Evolutionary conservation across 2,329 filamentous ascomycete species (phyloP).

Genomic region (Coniochaeta sp.): DNA sequence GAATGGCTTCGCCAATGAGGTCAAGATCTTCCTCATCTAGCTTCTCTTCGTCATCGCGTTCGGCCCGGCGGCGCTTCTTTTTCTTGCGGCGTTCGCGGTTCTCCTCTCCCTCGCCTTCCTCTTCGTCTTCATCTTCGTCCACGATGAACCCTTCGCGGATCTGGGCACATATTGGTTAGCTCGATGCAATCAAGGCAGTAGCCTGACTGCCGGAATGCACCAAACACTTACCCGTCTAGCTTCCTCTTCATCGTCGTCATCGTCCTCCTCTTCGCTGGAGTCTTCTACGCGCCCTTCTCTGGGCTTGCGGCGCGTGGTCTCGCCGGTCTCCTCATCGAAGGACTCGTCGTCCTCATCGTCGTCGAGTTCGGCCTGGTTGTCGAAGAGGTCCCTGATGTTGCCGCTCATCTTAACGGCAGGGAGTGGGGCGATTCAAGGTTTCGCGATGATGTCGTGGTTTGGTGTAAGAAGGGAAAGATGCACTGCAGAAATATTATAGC

Average conservation of each 20-base stretch:
- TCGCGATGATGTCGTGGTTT: not conserved
- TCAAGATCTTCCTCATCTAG: conserved; percentile 96
- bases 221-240: conserved; percentile 56
- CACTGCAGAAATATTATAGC: not conserved
- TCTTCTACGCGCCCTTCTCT: conserved; percentile 56
- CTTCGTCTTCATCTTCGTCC: conserved; percentile 78
- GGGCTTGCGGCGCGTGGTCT: conserved; percentile 33
- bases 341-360: conserved; percentile 81
- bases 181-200: conserved; percentile 9
- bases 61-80: conserved; percentile 67
- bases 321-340: conserved; percentile 68
- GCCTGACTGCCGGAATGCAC: conserved; percentile 3
- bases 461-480: not conserved
- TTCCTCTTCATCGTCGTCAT: conserved; percentile 86
- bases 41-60: conserved; percentile 78
- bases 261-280: conserved; percentile 87
- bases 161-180: conserved; percentile 36
- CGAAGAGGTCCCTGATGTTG: conserved; percentile 69
- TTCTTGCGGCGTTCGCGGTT: conserved; percentile 54
- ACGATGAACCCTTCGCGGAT: conserved; percentile 94
- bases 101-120: conserved; percentile 54
- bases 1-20: conserved; percentile 78
- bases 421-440: not conserved
- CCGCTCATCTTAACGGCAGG: conserved; percentile 46
- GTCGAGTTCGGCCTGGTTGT: conserved; percentile 79